These are phyloP conservation scores for Pseudocercospora pini-densiflorae DNA, from an alignment of 2,329 filamentous ascomycete genomes.

Conservation along the genomic window DNA sequence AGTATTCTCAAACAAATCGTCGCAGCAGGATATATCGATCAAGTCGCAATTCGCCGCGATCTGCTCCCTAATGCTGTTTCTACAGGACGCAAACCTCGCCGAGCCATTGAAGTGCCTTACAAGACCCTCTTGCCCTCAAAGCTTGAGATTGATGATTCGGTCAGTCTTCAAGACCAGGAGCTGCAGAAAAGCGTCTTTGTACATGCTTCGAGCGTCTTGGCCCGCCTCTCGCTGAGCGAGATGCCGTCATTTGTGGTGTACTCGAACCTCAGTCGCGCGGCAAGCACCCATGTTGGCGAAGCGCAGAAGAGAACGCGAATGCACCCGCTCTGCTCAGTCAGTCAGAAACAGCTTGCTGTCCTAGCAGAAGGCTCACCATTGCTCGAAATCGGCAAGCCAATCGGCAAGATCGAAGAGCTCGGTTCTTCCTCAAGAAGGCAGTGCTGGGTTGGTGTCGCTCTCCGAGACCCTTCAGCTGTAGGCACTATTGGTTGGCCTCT, in stretches of 20 bases:
- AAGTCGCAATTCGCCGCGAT: constrained; percentile 90
- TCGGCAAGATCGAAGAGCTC: constrained; percentile 72
- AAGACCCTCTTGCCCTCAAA: constrained; percentile 77
- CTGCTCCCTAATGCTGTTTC: constrained; percentile 66
- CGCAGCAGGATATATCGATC: constrained; percentile 90
- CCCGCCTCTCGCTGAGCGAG: constrained; percentile 68
- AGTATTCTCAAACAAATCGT: constrained; percentile 87
- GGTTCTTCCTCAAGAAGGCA: constrained; percentile 53
- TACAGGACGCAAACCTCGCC: constrained; percentile 67
- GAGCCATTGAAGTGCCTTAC: constrained; percentile 93
- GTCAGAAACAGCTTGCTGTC: constrained; percentile 73
- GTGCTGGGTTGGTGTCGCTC: constrained; percentile 80
- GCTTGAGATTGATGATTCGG: constrained; percentile 18
- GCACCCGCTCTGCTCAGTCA: constrained; percentile 82
- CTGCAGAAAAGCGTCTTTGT: constrained; percentile 77
- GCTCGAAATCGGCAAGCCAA: constrained; percentile 83
- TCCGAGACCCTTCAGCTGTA: constrained; percentile 47
- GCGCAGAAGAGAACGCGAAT: constrained; percentile 78
- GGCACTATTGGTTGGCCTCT: constrained; percentile 48
- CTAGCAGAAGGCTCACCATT: constrained; percentile 85
- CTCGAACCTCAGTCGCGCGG: constrained; percentile 76
- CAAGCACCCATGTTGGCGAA: constrained; percentile 47
- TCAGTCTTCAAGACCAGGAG: constrained; percentile 46
- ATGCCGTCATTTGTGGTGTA: constrained; percentile 90
- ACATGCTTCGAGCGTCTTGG: constrained; percentile 82